Conservation (phyloP, 768 basidiomycete species). For the Tulasnella sp. region DNA sequence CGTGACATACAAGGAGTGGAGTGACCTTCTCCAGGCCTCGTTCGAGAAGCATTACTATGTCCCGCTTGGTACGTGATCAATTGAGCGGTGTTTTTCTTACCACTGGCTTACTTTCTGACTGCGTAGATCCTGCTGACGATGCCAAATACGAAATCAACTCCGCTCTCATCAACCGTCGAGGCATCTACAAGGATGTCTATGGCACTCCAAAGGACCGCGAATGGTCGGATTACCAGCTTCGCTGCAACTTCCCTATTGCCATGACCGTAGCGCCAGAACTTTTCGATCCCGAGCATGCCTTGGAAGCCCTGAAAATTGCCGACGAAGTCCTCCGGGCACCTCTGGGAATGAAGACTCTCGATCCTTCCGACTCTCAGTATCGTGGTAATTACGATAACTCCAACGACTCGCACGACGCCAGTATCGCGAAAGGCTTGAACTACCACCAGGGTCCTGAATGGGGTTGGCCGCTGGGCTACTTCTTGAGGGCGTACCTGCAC, state of each 20-base stretch:
- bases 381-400: constrained; percentile 88
- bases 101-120: background rate
- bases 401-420: constrained; percentile 76
- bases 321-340: constrained; percentile 78
- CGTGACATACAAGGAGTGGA: constrained; percentile 89
- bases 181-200: constrained; percentile 97
- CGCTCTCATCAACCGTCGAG: constrained; percentile 71
- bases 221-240: constrained; percentile 96
- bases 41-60: constrained; percentile 92
- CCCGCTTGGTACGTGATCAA: constrained; percentile 55
- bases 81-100: background rate
- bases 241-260: constrained; percentile 89
- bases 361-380: constrained; percentile 81
- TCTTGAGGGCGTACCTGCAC: constrained; percentile 83
- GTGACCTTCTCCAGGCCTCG: constrained; percentile 66
- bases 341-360: constrained; percentile 94
- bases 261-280: constrained; percentile 97
- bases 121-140: constrained; percentile 64
- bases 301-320: constrained; percentile 70
- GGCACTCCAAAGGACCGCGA: constrained; percentile 80
- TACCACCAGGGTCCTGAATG: constrained; percentile 93
- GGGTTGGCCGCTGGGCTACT: constrained; percentile 95
- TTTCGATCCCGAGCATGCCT: constrained; percentile 72
- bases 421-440: constrained; percentile 88
- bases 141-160: constrained; percentile 59